Evolutionary conservation across 2,329 filamentous ascomycete genomes (phyloP), one percentile per base, ranked within the genome.

Genomic region (Cladobotryum mycophilum): DNA sequence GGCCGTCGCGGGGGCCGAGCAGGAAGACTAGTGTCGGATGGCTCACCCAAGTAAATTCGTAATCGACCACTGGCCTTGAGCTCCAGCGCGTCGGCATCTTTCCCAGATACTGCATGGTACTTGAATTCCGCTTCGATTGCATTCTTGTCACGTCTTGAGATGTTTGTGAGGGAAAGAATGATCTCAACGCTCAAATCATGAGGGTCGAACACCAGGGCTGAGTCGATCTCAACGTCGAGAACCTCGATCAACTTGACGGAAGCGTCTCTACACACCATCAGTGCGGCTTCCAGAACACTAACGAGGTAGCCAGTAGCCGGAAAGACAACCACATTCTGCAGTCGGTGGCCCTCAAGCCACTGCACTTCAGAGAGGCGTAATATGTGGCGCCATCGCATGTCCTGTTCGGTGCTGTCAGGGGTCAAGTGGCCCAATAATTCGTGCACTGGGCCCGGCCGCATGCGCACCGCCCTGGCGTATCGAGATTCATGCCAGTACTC

Each of bases 341-440:
- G 25, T 30, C 25, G 25, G 9, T 30, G 25, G 6, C 25, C 25
- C 25, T 30, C 25, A 8, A 30, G 25, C 25, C 25, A 30, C 25
- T 7, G 25, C 9, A 30, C 25, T 30, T 30, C 25, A 8, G 25
- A 30, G 25, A 30, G 25, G 9, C 25, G 25, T 6, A 30, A 30
- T 8, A 30, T 30, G 25, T 30, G 25, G 25, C 25, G 25, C 25
- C 25, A 30, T 30, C 25, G 25, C 25, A 30, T 30, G 25, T 30
- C 25, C 9, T 30, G 25, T 4, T 30, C 25, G 9, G 25, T 30
- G 25, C 25, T 30, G 9, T 30, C 25, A 30, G 25, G 25, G 25
- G 25, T 30, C 51, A 13, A 59, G 44, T 13, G 49, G 4, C 70
- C 70, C 4, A 73, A 54, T 1, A 76, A 56, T 49, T 75, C 70